phyloP scores from a whole-genome alignment of 1,284 basidiomycete genomes.

The Moesziomyces parantarcticus region DNA sequence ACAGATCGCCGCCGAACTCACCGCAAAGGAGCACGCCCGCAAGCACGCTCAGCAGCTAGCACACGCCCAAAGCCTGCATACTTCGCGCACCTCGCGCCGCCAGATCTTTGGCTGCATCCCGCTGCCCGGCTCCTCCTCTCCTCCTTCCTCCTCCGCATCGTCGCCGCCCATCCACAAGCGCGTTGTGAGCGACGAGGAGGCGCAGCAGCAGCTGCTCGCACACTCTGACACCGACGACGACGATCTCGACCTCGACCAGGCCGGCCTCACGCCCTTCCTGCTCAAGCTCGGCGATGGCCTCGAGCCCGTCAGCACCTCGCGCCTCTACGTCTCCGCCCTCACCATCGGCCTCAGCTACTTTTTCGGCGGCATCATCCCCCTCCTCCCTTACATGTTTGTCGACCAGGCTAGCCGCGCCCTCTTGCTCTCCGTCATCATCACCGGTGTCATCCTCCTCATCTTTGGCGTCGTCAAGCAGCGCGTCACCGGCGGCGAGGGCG shows the following conservation, averaged over 20 bases:
- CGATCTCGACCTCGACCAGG: constrained; percentile 26
- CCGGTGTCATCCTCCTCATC: constrained; percentile 55
- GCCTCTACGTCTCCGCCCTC: constrained; percentile 55
- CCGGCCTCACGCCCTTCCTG: constrained; percentile 60
- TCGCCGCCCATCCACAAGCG: constrained; percentile 12
- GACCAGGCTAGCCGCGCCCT: constrained; percentile 46
- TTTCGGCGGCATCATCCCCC: constrained; percentile 57
- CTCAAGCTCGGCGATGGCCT: constrained; percentile 57
- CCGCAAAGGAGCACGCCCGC: constrained; percentile 27
- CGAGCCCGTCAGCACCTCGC: constrained; percentile 56
- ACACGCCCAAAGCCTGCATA: constrained; percentile 1
- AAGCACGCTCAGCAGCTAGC: constrained; percentile 9
- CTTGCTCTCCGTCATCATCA: constrained; percentile 53
- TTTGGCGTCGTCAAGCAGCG: constrained; percentile 62
- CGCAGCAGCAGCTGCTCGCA: constrained; percentile 6
- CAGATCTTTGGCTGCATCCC: constrained; percentile 43
- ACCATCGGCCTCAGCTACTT: constrained; percentile 60
- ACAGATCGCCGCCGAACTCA: constrained; percentile 74
- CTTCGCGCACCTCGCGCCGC: constrained; percentile 2
- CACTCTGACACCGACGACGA: not conserved
- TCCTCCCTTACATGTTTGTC: constrained; percentile 62
- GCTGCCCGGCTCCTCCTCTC: constrained; percentile 17
- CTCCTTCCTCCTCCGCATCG: constrained; percentile 14
- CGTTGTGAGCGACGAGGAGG: constrained; percentile 17
- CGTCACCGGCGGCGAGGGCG: constrained; percentile 52